These are phyloP conservation scores for Diaporthe citri DNA, from an alignment of 2,329 filamentous ascomycete genomes.

Conservation along the genomic window DNA sequence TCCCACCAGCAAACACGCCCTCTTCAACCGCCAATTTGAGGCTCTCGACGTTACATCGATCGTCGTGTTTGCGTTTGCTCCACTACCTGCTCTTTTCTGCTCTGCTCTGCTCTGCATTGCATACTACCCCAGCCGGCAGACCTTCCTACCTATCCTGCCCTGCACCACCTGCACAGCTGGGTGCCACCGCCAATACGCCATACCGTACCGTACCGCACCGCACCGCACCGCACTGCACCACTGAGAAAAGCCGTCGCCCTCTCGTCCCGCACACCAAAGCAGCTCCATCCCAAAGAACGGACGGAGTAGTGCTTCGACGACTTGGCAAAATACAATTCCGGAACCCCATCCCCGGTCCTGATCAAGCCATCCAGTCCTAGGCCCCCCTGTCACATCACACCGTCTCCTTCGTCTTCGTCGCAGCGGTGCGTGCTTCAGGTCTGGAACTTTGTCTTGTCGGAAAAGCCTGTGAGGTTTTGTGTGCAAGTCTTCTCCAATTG, in stretches of 20 bases:
- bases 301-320: conserved; percentile 3
- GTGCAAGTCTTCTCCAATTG: conserved; percentile 5
- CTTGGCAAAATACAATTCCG: conserved; percentile 30
- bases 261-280: neutral
- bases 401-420: conserved; percentile 17
- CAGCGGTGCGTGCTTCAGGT: conserved; percentile 27
- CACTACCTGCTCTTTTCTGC: conserved; percentile 9
- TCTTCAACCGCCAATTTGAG: conserved; percentile 7
- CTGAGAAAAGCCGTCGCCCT: neutral
- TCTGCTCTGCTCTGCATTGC: neutral
- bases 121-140: conserved; percentile 2
- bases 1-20: conserved; percentile 16
- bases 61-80: conserved; percentile 13
- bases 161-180: neutral
- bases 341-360: conserved; percentile 31
- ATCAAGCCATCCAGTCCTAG: conserved; percentile 19
- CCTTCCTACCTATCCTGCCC: conserved; percentile 20
- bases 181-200: neutral
- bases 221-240: neutral
- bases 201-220: neutral
- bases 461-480: conserved; percentile 3
- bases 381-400: conserved; percentile 33
- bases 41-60: conserved; percentile 30
- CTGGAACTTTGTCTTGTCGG: conserved; percentile 22
- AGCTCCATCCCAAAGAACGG: neutral